Evolutionary conservation across 2,329 filamentous ascomycete genomes (phyloP), one percentile per base, ranked within the genome.

Genomic region (Diaporthe aspalathi): DNA sequence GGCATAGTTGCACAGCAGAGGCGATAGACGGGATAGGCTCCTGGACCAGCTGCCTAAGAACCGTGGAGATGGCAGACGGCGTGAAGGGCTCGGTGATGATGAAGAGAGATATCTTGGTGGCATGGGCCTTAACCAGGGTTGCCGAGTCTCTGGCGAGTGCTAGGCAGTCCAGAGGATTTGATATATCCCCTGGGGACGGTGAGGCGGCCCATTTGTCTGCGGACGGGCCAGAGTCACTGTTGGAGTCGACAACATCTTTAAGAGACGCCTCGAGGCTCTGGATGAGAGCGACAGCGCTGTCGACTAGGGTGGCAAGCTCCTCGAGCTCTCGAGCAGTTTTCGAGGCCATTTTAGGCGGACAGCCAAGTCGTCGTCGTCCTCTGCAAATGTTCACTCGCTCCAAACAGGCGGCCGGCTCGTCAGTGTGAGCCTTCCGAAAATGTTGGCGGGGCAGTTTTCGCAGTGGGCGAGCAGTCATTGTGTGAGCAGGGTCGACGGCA

Each of bases 31-130:
- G 92, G 0, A 97, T 85, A n/a, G 93, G 90, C 0, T 90, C 90
- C 16, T 89, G 86, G 27, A 91, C 87, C n/a, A 97, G 86, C 71
- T 94, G 90, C 43, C 89, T 86, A 5, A 98, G 83, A 17, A 97
- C 90, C 29, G 87, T 90, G 12, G 82, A 83, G 43, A 97, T 86
- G 6, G 94, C 95, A 0, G 91, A 90, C 0, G 93, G 91, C 0
- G 94, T 96, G 75, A 97, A 97, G 0, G 95, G 95, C 22, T 93
- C 88, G 77, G 93, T 97, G 77, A 97, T 92, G 1, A 96, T 89
- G 16, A 98, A 88, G 0, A 98, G 90, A 0, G 93, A 95, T 32
- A 98, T 86, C 74, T 97, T 97, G 7, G 94, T 97, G 1, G 91
- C 89, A 78, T 98, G 94, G 0, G 94, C 93, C 79, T 90, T 91